These are phyloP conservation scores for Plasmodium vinckei DNA, from an alignment of 169 alveolate species.

Conservation along the genomic window DNA sequence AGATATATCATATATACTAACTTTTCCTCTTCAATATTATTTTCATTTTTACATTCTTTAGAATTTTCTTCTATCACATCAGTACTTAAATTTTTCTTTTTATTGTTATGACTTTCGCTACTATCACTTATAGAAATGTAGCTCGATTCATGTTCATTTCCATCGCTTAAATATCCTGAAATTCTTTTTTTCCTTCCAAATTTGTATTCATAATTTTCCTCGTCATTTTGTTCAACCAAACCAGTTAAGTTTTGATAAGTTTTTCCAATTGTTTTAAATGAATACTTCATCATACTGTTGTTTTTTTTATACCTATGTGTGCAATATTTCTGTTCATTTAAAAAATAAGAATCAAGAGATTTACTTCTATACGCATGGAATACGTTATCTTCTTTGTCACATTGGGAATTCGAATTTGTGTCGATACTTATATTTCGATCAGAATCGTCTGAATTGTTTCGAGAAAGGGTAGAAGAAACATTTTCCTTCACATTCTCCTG, in stretches of 20 bases:
- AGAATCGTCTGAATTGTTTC: too few species aligned
- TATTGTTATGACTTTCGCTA: neutral
- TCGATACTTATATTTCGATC: too few species aligned
- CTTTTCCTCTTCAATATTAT: constrained; percentile 2
- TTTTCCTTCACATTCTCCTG: too few species aligned
- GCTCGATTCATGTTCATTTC: too few species aligned
- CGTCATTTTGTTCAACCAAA: neutral
- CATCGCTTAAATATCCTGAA: too few species aligned
- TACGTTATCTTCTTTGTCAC: neutral
- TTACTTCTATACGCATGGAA: constrained; percentile 9
- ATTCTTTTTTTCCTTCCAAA: too few species aligned
- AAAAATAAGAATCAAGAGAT: constrained; percentile 32
- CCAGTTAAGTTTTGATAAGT: neutral
- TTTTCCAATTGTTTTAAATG: neutral
- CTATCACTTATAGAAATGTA: too few species aligned
- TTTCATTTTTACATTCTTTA: constrained; percentile 5
- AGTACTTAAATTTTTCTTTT: neutral
- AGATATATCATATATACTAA: constrained; percentile 79
- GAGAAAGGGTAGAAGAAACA: too few species aligned
- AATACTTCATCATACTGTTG: neutral
- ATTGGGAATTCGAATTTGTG: neutral
- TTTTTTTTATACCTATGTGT: neutral
- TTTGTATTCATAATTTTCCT: too few species aligned
- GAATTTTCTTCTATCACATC: neutral
- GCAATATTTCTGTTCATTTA: neutral